A percentile compares a stretch with the other conserved stretches of the same genome.
Conservation (phyloP, 2,329 filamentous ascomycete genomes). For the Alternaria gansuensis region DNA sequence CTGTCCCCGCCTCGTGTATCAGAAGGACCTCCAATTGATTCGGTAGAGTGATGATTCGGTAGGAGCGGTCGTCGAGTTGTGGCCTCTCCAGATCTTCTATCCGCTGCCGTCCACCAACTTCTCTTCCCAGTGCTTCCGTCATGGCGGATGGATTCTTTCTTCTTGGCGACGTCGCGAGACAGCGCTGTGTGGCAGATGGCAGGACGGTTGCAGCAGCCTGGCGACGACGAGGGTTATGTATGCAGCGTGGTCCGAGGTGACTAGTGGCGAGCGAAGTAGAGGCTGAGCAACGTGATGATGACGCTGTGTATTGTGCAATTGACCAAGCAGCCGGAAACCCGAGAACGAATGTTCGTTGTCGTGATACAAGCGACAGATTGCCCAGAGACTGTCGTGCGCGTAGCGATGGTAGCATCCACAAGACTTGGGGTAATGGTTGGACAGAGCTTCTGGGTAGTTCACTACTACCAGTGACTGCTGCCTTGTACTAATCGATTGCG, state of each 20-base stretch:
- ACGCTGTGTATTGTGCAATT: conserved; percentile 25
- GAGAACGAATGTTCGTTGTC: conserved; percentile 20
- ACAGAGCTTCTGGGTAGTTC: conserved; percentile 13
- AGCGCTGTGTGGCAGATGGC: conserved; percentile 21
- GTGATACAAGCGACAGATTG: conserved; percentile 33
- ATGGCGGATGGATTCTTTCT: conserved; percentile 27
- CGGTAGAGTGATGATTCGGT: conserved; percentile 82
- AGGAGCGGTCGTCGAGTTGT: conserved; percentile 83
- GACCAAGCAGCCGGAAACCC: conserved; percentile 21
- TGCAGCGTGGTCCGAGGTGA: conserved; percentile 26
- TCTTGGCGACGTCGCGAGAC: conserved; percentile 19
- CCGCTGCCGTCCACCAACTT: conserved; percentile 40
- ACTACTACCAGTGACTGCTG: conserved; percentile 12
- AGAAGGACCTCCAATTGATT: conserved; percentile 92
- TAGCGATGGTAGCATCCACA: conserved; percentile 39
- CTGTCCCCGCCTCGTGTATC: conserved; percentile 92
- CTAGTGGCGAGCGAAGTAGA: conserved; percentile 32
- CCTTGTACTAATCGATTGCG: conserved; percentile 10
- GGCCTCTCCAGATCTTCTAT: conserved; percentile 80
- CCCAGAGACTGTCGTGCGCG: conserved; percentile 36
- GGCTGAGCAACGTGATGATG: conserved; percentile 27
- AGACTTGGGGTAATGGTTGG: conserved; percentile 22
- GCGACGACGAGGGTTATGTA: conserved; percentile 29
- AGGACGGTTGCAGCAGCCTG: conserved; percentile 24
- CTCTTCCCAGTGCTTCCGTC: conserved; percentile 41